phyloP scores from a whole-genome alignment of 352 stramenopile genomes.

The Paralagenidium karlingii region DNA sequence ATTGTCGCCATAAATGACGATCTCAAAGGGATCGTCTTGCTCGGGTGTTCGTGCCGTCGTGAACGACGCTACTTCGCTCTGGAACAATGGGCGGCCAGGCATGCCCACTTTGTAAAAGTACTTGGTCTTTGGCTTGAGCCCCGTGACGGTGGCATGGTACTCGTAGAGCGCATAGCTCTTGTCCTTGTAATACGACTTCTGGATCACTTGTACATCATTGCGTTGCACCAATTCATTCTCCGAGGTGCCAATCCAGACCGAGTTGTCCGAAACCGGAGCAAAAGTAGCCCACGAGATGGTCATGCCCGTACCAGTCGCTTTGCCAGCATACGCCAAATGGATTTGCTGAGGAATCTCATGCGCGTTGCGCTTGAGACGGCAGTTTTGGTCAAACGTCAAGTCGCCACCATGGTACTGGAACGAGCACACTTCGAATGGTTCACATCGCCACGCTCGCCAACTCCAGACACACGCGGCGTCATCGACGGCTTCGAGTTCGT shows the following conservation, averaged over 20 bases:
- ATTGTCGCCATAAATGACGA: constrained; percentile 13
- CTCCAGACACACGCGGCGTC: constrained; percentile 5
- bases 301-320: constrained; percentile 9
- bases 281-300: constrained; percentile 17
- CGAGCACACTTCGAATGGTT: constrained; percentile 5
- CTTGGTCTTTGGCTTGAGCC: constrained; percentile 8
- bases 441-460: constrained; percentile 2
- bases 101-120: constrained; percentile 16
- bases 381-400: constrained; percentile 8
- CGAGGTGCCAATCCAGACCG: constrained; percentile 10
- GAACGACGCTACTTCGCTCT: constrained; percentile 6
- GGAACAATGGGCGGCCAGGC: not conserved
- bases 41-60: constrained; percentile 6
- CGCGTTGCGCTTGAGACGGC: constrained; percentile 2
- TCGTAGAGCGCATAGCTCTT: constrained; percentile 8
- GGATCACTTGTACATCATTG: constrained; percentile 4
- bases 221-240: not conserved
- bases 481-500: too few species aligned
- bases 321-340: constrained; percentile 13
- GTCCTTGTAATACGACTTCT: constrained; percentile 10
- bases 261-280: constrained; percentile 1
- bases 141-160: constrained; percentile 11
- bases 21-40: constrained; percentile 2
- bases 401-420: constrained; percentile 13
- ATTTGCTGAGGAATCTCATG: constrained; percentile 13